Evolutionary conservation across 2,329 filamentous ascomycete genomes (phyloP), one percentile per base, ranked within the genome.

Genomic region (Sporothrix phasma): DNA sequence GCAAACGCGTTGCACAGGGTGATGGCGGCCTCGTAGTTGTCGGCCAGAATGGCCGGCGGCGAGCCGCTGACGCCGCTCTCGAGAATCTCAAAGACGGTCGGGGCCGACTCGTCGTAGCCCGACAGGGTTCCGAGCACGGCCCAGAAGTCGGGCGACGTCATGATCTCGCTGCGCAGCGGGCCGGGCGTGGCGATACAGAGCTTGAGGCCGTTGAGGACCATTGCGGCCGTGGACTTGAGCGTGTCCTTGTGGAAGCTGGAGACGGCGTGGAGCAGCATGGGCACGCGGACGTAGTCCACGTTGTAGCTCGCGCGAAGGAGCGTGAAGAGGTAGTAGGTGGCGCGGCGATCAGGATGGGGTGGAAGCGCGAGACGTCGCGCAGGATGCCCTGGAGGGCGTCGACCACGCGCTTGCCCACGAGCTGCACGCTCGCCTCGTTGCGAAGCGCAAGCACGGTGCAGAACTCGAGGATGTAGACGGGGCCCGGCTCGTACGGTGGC

Each of bases 91-190:
- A 97, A 97, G 0, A 96, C 92, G 17, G 87, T 81, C 0, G 87
- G 81, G 1, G 91, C 89, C 29, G 88, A 87, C 62, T 90, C 87
- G 3, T 84, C 77, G 66, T 88, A 83, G 26, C 81, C 79, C 54
- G 90, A 86, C 19, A 99, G 78, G 37, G 86, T 84, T 66, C 91
- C 87, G 61, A 99, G 79, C 15, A 97, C 89, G 5, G 88, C 88
- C 94, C 94, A 99, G 74, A 99, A 97, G 72, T 99, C 94, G 0
- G 94, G 94, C 19, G 93, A 97, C 15, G 90, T 93, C 76, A 96
- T 95, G 69, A 97, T 89, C 76, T 97, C 93, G 69, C 90, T 96
- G 64, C 90, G 86, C 31, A 99, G 78, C 13, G 89, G 85, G 29
- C 87, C 86, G 0, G 90, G 85, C 66, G 88, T 85, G 61, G 88